Conservation (phyloP, 352 stramenopile species). For the Thraustochytrium sp. region DNA sequence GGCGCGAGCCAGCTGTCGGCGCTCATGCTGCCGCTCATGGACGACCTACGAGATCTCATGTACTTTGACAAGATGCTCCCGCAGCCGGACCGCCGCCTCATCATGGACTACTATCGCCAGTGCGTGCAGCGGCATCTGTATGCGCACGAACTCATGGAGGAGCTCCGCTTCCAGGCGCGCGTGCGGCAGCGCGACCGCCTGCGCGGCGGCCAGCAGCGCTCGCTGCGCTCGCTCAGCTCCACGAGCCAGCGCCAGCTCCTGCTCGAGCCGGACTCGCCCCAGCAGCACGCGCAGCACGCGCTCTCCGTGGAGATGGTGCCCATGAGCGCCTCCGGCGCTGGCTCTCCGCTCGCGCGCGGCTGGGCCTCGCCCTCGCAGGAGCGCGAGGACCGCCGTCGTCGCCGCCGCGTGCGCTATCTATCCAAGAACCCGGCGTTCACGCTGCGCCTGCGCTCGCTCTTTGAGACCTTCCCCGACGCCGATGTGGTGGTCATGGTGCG, state of each 20-base stretch:
- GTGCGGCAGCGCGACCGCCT: not conserved
- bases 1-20: not conserved
- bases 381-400: not conserved
- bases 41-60: not conserved
- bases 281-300: not conserved
- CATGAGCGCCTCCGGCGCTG: too few relatives aligned
- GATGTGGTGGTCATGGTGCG: slow-evolving; percentile 32
- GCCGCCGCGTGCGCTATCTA: not conserved
- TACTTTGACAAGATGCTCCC: slow-evolving; percentile 13
- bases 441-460: not conserved
- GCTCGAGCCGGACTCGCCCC: not conserved
- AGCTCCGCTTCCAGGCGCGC: not conserved
- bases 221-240: not conserved
- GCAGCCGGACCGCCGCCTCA: not conserved
- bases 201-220: not conserved
- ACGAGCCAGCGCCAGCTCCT: not conserved
- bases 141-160: not conserved
- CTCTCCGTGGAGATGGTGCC: too few relatives aligned
- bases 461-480: slow-evolving; percentile 28
- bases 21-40: slow-evolving; percentile 13
- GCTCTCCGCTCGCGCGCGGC: not conserved
- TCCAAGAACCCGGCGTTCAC: slow-evolving; percentile 42
- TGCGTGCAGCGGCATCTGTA: slow-evolving; percentile 34
- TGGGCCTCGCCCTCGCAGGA: not conserved
- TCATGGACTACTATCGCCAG: slow-evolving; percentile 16